Evolutionary conservation across 768 basidiomycete genomes (phyloP).

Genomic region (Termitomyces sp.): DNA sequence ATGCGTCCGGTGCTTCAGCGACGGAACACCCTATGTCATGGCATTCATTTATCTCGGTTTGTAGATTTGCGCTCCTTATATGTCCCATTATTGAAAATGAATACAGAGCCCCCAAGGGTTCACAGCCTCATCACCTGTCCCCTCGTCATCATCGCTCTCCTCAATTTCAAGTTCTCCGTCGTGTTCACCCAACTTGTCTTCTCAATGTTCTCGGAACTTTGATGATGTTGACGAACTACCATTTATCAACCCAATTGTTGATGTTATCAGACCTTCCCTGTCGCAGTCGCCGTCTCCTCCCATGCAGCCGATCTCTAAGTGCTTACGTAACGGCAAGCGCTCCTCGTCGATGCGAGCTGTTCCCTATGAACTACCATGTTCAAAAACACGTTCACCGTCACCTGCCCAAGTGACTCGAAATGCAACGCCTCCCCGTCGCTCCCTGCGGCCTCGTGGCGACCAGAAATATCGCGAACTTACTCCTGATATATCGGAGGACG

Average conservation of each 20-base stretch:
- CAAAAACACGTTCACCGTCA: not conserved
- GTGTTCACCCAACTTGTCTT: not conserved
- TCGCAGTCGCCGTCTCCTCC: not conserved
- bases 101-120: not conserved
- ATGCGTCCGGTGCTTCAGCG: not conserved
- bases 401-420: not conserved
- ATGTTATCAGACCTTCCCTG: not conserved
- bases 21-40: not conserved
- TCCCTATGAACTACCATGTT: constrained; percentile 1
- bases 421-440: not conserved
- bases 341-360: not conserved
- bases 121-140: not conserved
- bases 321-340: not conserved
- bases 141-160: not conserved
- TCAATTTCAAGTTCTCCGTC: not conserved
- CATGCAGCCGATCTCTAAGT: not conserved
- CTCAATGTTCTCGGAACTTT: not conserved
- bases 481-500: not conserved
- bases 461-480: not conserved
- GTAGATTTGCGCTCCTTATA: not conserved
- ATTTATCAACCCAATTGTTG: not conserved
- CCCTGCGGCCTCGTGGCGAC: not conserved
- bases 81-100: not conserved
- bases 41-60: not conserved
- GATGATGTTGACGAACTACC: not conserved